Evolutionary conservation across 352 stramenopile species (phyloP).

Genomic region (Globisporangium solare): DNA sequence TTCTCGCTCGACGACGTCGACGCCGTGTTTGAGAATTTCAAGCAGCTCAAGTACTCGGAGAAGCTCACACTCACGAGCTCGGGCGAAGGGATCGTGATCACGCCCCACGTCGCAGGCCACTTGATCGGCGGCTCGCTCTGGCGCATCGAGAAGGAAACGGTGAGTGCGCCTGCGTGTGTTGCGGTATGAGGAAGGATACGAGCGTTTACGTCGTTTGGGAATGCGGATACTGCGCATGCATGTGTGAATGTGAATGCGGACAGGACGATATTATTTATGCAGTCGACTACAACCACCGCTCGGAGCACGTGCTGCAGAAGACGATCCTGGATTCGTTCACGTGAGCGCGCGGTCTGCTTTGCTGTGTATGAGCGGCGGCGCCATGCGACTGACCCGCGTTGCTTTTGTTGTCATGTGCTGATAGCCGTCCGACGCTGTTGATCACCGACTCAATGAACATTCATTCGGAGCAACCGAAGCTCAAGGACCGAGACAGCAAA

Average conservation of each 20-base stretch:
- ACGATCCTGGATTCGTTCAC: constrained; percentile 93
- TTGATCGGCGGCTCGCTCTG: constrained; percentile 94
- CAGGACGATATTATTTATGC: constrained; percentile 92
- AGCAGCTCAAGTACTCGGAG: constrained; percentile 95
- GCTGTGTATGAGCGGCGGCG: background rate
- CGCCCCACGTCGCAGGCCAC: constrained; percentile 91
- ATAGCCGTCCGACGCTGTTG: constrained; percentile 73
- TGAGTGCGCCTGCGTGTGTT: constrained; percentile 10
- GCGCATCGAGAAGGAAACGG: constrained; percentile 93
- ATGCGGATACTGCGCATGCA: background rate
- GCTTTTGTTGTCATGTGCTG: background rate
- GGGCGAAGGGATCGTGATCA: constrained; percentile 89
- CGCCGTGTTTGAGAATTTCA: constrained; percentile 88
- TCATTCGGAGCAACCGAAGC: constrained; percentile 80
- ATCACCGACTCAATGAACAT: constrained; percentile 90
- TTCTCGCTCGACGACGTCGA: constrained; percentile 93
- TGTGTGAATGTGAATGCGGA: constrained; percentile 2
- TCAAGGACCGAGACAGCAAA: constrained; percentile 86
- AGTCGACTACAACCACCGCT: constrained; percentile 92
- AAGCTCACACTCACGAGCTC: constrained; percentile 85
- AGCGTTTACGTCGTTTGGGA: background rate
- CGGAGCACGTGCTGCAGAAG: constrained; percentile 92
- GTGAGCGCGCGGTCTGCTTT: constrained; percentile 22
- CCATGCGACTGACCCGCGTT: background rate
- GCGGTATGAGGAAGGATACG: background rate